Base-by-base conservation (phyloP, 2,329 filamentous ascomycete species). In the Sclerotinia minor region DNA sequence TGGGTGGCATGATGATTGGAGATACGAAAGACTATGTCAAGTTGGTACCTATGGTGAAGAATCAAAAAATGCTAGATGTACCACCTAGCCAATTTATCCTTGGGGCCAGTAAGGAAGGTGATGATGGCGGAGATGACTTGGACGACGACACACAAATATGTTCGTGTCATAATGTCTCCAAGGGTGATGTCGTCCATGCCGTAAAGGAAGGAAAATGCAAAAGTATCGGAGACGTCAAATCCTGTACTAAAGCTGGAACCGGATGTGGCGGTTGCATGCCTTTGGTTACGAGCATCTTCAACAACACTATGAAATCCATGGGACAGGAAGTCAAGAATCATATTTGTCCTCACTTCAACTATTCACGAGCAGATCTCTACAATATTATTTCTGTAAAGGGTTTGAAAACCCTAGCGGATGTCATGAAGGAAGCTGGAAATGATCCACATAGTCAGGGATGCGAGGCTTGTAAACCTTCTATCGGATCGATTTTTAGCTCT, bases 1-100 rank as follows among this genome's bases (percentile, higher is more conserved):
- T 97, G 0, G 93, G 93, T n/a, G 94, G 93, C 5, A 97, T 97
- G 92, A 96, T 97, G 92, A 95, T 97, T 70, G 94, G 93, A 50
- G 93, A 97, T 75, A 96, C 92, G 0, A 90, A 86, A 71, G 93
- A 97, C 80, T 97, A 96, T 75, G 86, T 96, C 79, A 96, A 94
- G 78, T 81, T 97, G 29, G 91, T 96, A 0, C 90, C 92, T 1
- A 88, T 96, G 83, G 92, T 95, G 66, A 96, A 94, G 80, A 89
- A 86, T 72, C 90, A 92, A 76, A 96, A 94, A 77, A 82, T 84
- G 70, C 83, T 97, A 1, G 91, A 96, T 19, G 81, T 92, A 0
- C 87, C 92, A 0, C 93, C 93, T 0, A 87, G 89, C 60, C 88
- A 96, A 77, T 88, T 97, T 67, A 96, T 97, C 71, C 81, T 97